Conservation (phyloP, 2,329 filamentous ascomycete genomes). For the Lasiodiplodia sp. region DNA sequence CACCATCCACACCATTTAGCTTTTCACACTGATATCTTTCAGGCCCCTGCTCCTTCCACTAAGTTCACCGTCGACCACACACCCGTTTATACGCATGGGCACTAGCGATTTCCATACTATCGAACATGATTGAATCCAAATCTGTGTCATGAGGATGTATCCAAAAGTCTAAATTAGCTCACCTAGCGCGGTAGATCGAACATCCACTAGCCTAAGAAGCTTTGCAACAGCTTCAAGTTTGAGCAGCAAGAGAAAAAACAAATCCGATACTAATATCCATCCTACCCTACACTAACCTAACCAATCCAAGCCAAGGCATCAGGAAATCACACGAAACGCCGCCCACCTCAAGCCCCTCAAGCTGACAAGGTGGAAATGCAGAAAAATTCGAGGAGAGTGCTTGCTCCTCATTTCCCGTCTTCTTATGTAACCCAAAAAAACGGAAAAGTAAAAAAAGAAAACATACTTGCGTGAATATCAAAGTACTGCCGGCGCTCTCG, state of each 20-base stretch:
- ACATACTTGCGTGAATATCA: background rate
- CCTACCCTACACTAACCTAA: slow-evolving; percentile 7
- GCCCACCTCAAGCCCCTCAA: background rate
- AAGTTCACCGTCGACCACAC: too few relatives aligned
- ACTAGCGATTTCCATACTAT: too few relatives aligned
- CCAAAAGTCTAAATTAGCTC: too few relatives aligned
- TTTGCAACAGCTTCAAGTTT: background rate
- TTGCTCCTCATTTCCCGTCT: background rate
- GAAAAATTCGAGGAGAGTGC: background rate
- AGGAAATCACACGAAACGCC: background rate
- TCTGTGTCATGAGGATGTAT: too few relatives aligned
- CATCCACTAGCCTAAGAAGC: background rate
- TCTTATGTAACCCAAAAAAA: background rate
- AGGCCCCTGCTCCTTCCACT: too few relatives aligned
- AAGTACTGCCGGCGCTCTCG: background rate
- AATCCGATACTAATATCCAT: background rate
- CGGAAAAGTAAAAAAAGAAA: background rate
- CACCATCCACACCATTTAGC: too few relatives aligned
- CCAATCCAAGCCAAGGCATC: background rate
- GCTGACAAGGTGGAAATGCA: slow-evolving; percentile 12
- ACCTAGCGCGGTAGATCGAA: too few relatives aligned
- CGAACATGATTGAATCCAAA: too few relatives aligned
- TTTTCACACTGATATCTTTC: too few relatives aligned
- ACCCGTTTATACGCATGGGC: too few relatives aligned
- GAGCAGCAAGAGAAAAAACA: background rate